Evolutionary conservation across 169 alveolate genomes (phyloP).

Genomic region (Prorocentrum cordatum): DNA sequence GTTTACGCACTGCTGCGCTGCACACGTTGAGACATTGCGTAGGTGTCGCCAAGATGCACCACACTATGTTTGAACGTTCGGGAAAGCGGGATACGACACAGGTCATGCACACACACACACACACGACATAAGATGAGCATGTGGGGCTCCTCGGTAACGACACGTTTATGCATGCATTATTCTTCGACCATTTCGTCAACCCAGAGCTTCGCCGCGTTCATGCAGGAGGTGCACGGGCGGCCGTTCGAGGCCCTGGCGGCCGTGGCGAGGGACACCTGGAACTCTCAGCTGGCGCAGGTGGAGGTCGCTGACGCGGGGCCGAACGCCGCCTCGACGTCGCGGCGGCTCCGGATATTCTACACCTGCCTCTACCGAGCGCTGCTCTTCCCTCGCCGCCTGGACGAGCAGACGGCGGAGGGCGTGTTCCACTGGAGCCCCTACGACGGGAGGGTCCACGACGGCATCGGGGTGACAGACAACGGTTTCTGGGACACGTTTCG

Average conservation of each 20-base stretch:
- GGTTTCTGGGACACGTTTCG: conserved; percentile 62
- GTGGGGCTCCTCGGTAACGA: no score
- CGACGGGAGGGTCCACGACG: conserved; percentile 5
- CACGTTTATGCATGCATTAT: no score
- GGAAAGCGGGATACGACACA: no score
- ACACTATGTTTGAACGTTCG: no score
- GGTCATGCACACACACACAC: no score
- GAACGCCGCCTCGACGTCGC: not conserved
- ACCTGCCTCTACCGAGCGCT: conserved; percentile 36
- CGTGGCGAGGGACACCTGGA: conserved; percentile 1
- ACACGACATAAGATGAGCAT: no score
- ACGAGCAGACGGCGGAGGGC: conserved; percentile 38
- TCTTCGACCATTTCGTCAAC: no score
- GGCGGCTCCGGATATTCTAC: conserved; percentile 29
- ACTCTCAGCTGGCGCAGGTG: not conserved
- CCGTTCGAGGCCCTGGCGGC: not conserved
- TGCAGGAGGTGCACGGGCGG: conserved; percentile 8
- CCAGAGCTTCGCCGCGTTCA: no score
- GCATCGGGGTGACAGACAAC: conserved; percentile 27
- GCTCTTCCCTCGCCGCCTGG: conserved; percentile 44
- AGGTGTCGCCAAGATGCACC: no score
- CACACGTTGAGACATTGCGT: no score
- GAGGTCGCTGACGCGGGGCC: not conserved
- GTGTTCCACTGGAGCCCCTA: conserved; percentile 51
- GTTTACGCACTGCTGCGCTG: no score